phyloP scores from a whole-genome alignment of 108 stramenopile genomes.

The Nitzschia sp. region DNA sequence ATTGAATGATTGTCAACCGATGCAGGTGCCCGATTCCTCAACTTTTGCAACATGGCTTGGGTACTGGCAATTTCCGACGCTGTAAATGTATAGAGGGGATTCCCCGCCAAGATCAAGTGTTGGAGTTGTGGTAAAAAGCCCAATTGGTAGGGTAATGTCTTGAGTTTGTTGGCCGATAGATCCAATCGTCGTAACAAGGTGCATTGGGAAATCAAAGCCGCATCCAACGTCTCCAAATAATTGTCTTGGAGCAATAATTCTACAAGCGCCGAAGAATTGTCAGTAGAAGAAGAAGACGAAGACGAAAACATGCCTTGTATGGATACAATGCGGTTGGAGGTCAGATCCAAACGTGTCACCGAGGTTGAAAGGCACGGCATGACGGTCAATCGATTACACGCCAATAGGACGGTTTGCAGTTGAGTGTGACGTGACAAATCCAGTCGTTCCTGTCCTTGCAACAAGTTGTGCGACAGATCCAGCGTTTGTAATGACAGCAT shows the following conservation, averaged over 20 bases:
- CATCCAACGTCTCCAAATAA: conserved; percentile 26
- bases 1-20: not conserved
- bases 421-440: conserved; percentile 18
- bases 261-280: not conserved
- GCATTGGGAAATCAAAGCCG: not conserved
- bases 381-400: conserved; percentile 16
- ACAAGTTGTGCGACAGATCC: conserved; percentile 27
- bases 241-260: conserved; percentile 28
- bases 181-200: conserved; percentile 18
- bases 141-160: conserved; percentile 30
- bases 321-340: conserved; percentile 20
- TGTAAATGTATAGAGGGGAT: conserved; percentile 25
- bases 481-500: conserved; percentile 16
- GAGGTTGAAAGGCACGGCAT: conserved; percentile 19
- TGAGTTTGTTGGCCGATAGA: conserved; percentile 31
- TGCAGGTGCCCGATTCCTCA: conserved; percentile 28
- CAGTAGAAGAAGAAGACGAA: not conserved
- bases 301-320: conserved; percentile 20
- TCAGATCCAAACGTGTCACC: conserved; percentile 20
- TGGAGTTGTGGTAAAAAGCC: conserved; percentile 20
- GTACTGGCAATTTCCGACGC: conserved; percentile 2
- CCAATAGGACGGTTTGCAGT: conserved; percentile 17
- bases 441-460: not conserved
- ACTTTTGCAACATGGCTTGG: conserved; percentile 10
- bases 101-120: conserved; percentile 12